Evolutionary conservation across 164 flowering plant genomes (phyloP), one percentile per base, ranked within the genome.

Genomic region (Warburgia ugandensis): DNA sequence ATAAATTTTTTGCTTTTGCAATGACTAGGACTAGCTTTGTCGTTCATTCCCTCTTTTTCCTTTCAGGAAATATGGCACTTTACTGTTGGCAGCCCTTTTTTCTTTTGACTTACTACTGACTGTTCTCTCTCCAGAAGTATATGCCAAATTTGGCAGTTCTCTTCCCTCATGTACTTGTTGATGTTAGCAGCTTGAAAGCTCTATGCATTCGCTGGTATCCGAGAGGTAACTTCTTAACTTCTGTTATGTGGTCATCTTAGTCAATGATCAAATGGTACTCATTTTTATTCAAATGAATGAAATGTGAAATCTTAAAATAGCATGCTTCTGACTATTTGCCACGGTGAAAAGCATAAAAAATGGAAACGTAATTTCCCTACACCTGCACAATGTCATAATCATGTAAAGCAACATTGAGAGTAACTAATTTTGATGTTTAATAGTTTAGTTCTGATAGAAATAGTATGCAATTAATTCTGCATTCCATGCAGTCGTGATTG

Each of bases 181-280:
- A 87, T 66, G 96, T 91, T 22, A 91, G 98, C 75, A 91, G 95
- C 45, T 59, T 91, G 20, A 91, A 69, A 58, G 90, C 94, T 32
- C 61, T 91, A 37, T 91, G 96, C 68, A 30, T 75, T 36, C 92
- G 98, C 53, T 91, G 98, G 98, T 91, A 56, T 65, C 90, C 95
- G n/a, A 66, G 50, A 78, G 97, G 97, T 91, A 60, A 67, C 6
- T 8, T 16, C 29, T 44, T 22, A 33, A 7, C 31, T 23, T 21
- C 22, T 25, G 16, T 14, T 21, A 29, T 29, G 17, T 27, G 29
- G 30, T 17, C 11, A 20, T 25, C 22, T 6, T 43, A 22, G 13
- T 17, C 13, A 25, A 19, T 43, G 25, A 6, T 43, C 10, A 20
- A 14, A 22, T 6, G 12, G 22, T 6, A 13, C 22, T 37, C n/a